Percentiles rank a stretch among this genome's conserved stretches.
Evolutionary conservation across 2,329 filamentous ascomycete genomes (phyloP).

Genomic region (Lithohypha guttulata): DNA sequence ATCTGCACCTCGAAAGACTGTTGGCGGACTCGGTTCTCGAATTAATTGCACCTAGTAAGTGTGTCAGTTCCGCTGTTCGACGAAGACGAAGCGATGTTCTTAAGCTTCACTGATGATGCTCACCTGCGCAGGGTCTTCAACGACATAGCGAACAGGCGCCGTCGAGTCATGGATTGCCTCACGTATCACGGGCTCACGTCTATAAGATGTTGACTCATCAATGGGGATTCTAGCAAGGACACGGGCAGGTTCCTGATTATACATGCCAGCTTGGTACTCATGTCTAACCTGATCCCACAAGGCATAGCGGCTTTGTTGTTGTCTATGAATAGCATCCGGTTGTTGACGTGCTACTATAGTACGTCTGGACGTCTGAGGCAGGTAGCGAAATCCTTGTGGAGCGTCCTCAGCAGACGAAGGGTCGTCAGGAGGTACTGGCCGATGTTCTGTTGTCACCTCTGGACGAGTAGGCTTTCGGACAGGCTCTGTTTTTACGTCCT

Average conservation of each 20-base stretch:
- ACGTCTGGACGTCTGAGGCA: slow-evolving; percentile 22
- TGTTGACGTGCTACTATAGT: slow-evolving; percentile 18
- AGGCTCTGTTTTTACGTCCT: slow-evolving; percentile 31
- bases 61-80: slow-evolving; percentile 2
- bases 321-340: slow-evolving; percentile 29
- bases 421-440: slow-evolving; percentile 2
- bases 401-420: slow-evolving; percentile 27
- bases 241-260: slow-evolving; percentile 7
- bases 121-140: slow-evolving; percentile 6
- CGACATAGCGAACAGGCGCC: not conserved
- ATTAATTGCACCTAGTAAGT: slow-evolving; percentile 11
- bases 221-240: slow-evolving; percentile 13
- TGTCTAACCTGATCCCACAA: slow-evolving; percentile 37
- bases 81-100: not conserved
- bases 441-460: slow-evolving; percentile 1
- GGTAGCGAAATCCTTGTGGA: slow-evolving; percentile 28
- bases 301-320: slow-evolving; percentile 37
- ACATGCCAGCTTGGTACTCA: slow-evolving; percentile 16
- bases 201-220: not conserved
- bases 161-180: not conserved
- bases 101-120: slow-evolving; percentile 2
- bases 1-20: slow-evolving; percentile 15
- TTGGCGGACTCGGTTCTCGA: slow-evolving; percentile 13
- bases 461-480: slow-evolving; percentile 4
- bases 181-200: not conserved